Evolutionary conservation across 805 yeast species (phyloP).

Genomic region (Jamesozyma hellenica): DNA sequence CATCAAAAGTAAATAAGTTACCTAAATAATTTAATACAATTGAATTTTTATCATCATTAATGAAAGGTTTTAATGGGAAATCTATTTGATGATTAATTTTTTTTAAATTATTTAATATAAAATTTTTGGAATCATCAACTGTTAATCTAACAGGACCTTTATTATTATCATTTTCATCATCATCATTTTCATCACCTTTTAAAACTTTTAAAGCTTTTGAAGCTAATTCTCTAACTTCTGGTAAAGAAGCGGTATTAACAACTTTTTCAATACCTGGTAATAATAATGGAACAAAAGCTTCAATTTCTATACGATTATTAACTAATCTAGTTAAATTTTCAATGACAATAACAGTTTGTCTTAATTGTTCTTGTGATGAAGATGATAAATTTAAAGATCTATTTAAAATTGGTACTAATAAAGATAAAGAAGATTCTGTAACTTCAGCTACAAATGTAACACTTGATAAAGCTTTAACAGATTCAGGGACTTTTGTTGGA

Average conservation of each 20-base stretch:
- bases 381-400: slow-evolving; percentile 76
- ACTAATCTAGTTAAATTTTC: slow-evolving; percentile 94
- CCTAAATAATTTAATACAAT: slow-evolving; percentile 39
- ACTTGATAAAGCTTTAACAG: slow-evolving; percentile 80
- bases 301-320: slow-evolving; percentile 86
- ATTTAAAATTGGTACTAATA: slow-evolving; percentile 84
- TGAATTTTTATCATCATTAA: slow-evolving; percentile 17
- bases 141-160: slow-evolving; percentile 64
- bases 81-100: slow-evolving; percentile 6
- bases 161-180: slow-evolving; percentile 38
- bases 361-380: slow-evolving; percentile 88
- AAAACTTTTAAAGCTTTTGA: slow-evolving; percentile 74
- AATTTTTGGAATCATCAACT: slow-evolving; percentile 41
- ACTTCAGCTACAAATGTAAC: slow-evolving; percentile 98
- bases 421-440: slow-evolving; percentile 86
- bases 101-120: slow-evolving; percentile 24
- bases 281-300: slow-evolving; percentile 71
- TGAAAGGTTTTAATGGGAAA: slow-evolving; percentile 17
- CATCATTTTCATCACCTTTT: slow-evolving; percentile 72
- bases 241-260: slow-evolving; percentile 80
- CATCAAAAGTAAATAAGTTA: slow-evolving; percentile 45
- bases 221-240: slow-evolving; percentile 93
- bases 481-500: slow-evolving; percentile 78
- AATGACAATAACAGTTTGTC: slow-evolving; percentile 92
- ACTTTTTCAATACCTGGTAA: slow-evolving; percentile 90